Evolutionary conservation across 2,329 filamentous ascomycete genomes (phyloP).

Genomic region (Verticillium klebahnii): DNA sequence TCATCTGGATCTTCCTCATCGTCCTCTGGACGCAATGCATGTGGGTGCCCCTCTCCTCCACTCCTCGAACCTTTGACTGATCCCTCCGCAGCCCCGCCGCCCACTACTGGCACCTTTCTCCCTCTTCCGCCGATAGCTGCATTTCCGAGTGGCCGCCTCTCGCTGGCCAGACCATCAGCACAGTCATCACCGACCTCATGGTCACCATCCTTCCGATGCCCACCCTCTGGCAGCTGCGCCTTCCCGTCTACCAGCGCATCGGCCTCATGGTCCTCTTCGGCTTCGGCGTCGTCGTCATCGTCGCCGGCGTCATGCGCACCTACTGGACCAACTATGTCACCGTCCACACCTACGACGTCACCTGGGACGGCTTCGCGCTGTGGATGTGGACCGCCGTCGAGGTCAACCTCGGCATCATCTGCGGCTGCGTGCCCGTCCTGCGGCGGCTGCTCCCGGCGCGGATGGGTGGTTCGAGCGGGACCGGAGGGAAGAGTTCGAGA

Average conservation of each 20-base stretch:
- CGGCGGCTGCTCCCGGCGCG: slow-evolving; percentile 13
- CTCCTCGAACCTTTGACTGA: neutral
- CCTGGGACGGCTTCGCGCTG: slow-evolving; percentile 33
- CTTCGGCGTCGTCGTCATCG: slow-evolving; percentile 30
- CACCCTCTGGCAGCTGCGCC: slow-evolving; percentile 23
- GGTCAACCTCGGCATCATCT: slow-evolving; percentile 35
- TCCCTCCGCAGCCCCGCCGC: slow-evolving; percentile 11
- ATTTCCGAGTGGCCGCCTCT: slow-evolving; percentile 21
- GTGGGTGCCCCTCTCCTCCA: slow-evolving; percentile 14
- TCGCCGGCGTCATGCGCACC: slow-evolving; percentile 28
- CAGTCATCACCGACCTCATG: slow-evolving; percentile 26
- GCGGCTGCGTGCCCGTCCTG: slow-evolving; percentile 32
- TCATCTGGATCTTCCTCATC: slow-evolving; percentile 26
- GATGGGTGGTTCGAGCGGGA: neutral
- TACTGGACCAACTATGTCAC: slow-evolving; percentile 30
- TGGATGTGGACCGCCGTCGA: slow-evolving; percentile 39
- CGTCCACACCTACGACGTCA: slow-evolving; percentile 30
- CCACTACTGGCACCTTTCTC: slow-evolving; percentile 22
- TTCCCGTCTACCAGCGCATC: slow-evolving; percentile 27
- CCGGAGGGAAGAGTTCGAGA: neutral
- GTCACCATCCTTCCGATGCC: slow-evolving; percentile 32
- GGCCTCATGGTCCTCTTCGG: slow-evolving; percentile 31
- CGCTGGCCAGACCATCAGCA: slow-evolving; percentile 25
- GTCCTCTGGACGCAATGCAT: slow-evolving; percentile 31
- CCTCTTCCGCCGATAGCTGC: slow-evolving; percentile 16